Evolutionary conservation across 768 basidiomycete species (phyloP).

Genomic region (Pisolithus albus): DNA sequence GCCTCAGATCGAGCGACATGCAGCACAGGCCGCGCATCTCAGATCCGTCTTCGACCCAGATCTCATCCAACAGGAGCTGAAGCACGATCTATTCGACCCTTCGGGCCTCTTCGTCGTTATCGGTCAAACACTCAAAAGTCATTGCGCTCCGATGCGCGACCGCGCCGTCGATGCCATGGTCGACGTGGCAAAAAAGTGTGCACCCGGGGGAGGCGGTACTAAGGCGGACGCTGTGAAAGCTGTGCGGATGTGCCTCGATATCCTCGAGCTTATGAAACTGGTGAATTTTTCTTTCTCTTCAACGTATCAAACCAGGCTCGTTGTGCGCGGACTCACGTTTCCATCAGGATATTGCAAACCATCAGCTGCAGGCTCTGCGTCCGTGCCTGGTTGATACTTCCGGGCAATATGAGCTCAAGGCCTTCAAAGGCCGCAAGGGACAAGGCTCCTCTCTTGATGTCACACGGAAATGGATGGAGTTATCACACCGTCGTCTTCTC

Average conservation of each 20-base stretch:
- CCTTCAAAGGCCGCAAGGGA: constrained; percentile 58
- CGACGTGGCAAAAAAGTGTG: constrained; percentile 51
- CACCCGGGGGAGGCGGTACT: constrained; percentile 46
- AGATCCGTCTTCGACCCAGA: constrained; percentile 74
- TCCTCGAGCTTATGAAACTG: constrained; percentile 93
- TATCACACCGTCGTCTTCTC: constrained; percentile 43
- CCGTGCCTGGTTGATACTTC: constrained; percentile 82
- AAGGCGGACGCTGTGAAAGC: constrained; percentile 65
- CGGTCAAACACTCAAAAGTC: constrained; percentile 76
- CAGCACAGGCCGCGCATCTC: constrained; percentile 59
- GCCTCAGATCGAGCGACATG: constrained; percentile 54
- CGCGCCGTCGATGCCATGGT: constrained; percentile 80
- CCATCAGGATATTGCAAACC: constrained; percentile 87
- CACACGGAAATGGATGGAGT: constrained; percentile 61
- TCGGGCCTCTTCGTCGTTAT: constrained; percentile 71
- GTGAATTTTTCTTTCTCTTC: constrained; percentile 40
- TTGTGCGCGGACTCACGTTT: constrained; percentile 12
- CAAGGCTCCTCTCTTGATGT: constrained; percentile 39
- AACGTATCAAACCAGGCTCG: constrained; percentile 7
- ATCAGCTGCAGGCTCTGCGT: constrained; percentile 87
- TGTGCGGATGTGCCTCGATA: constrained; percentile 78
- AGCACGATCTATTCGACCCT: constrained; percentile 70
- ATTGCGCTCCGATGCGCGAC: constrained; percentile 93
- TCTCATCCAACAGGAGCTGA: constrained; percentile 77
- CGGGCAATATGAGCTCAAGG: constrained; percentile 70